Evolutionary conservation across 352 stramenopile genomes (phyloP).

Genomic region (Phytophthora sansomeana): DNA sequence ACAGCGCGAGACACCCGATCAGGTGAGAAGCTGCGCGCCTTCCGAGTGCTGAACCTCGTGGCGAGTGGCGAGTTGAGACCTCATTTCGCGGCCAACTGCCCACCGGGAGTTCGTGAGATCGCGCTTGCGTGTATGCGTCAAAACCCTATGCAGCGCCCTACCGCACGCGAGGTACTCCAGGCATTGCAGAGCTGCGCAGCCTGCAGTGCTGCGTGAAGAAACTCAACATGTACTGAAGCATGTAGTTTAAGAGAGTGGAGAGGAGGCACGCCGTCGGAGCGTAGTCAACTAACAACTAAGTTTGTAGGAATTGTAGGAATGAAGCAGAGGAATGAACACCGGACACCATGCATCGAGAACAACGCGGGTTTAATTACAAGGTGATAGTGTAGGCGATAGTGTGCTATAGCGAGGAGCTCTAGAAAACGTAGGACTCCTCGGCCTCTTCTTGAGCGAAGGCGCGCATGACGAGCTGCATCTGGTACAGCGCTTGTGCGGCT

Average conservation of each 20-base stretch:
- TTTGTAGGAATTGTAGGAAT: constrained; percentile 27
- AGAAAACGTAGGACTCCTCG: constrained; percentile 39
- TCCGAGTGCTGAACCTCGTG: constrained; percentile 45
- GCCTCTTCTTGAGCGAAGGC: constrained; percentile 45
- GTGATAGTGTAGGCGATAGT: constrained; percentile 17
- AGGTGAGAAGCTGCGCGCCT: constrained; percentile 33
- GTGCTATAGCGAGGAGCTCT: neutral
- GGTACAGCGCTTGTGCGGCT: constrained; percentile 60
- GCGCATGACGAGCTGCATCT: constrained; percentile 53
- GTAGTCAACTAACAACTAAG: constrained; percentile 23
- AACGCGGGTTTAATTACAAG: constrained; percentile 37
- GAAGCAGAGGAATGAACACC: neutral
- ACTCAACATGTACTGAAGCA: neutral
- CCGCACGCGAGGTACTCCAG: constrained; percentile 22
- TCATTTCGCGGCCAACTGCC: constrained; percentile 40
- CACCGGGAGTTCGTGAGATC: constrained; percentile 34
- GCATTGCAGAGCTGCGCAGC: constrained; percentile 18
- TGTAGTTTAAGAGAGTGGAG: constrained; percentile 10
- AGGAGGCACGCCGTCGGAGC: constrained; percentile 15
- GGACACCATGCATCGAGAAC: constrained; percentile 1
- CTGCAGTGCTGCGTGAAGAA: constrained; percentile 18
- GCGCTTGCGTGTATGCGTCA: constrained; percentile 43
- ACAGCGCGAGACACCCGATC: constrained; percentile 16
- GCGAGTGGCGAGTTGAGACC: constrained; percentile 41
- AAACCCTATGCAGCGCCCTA: constrained; percentile 39